Base-by-base conservation (phyloP, 2,329 filamentous ascomycete genomes). In the Pseudohalonectria lignicola region DNA sequence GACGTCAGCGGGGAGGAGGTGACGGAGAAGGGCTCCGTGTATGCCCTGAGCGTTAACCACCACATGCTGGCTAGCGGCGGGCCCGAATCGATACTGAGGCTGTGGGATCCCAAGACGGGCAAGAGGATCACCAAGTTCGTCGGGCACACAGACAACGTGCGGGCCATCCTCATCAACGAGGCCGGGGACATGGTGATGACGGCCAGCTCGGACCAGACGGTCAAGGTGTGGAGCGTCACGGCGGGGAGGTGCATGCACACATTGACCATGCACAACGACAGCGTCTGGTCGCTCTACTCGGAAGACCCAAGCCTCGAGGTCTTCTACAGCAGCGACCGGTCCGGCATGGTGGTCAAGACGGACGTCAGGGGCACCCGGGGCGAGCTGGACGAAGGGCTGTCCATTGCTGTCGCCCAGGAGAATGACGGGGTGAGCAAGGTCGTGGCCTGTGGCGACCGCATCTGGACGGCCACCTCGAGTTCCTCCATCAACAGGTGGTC, bases 241-340 rank as follows among this genome's bases (percentile, higher is more conserved):
- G 90, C 87, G 17, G 92, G 92, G 39, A 75, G 92, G 49, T 98
- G 92, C 68, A 90, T 96, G 82, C 86, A 95, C 60, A 98, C 92
- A 1, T 74, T 98, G 49, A 95, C 88, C 39, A 98, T 98, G 92
- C 92, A 98, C 62, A 94, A 94, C 54, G 87, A 94, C 54, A 95
- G 88, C 55, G 86, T 98, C 17, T 98, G 92, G 92, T 93, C 86
- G 2, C 69, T 98, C 17, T 94, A 83, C 59, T 95, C 92, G 0
- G 80, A 90, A 39, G 78, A 94, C 49, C 87, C 88, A 1, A 74
- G 82, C 41, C 71, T 98, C 4, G 81, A 82, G 9, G 75, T 94
- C 21, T 96, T 98, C 59, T 96, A 96, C 63, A 96, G 90, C 40
- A 85, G 82, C 49, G 92, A 98, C 60, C 80, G 90, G 37, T 88